These are phyloP conservation scores for Apiotrichum gamsii DNA, from an alignment of 1,284 basidiomycete species.

Conservation along the genomic window DNA sequence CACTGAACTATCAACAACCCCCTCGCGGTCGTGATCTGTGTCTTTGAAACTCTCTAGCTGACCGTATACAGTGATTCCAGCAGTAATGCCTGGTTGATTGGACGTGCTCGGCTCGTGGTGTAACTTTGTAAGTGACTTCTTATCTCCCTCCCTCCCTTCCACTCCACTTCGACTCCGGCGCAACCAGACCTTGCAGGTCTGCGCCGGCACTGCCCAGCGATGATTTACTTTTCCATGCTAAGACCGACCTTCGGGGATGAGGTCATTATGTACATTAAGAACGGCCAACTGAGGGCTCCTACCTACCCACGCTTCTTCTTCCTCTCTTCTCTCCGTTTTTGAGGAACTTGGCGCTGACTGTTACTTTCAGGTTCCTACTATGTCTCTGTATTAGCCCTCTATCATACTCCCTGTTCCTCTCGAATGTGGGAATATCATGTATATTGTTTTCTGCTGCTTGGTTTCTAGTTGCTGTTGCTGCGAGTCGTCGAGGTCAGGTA, in stretches of 20 bases:
- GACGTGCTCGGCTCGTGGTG: neutral
- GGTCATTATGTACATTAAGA: slow-evolving; percentile 41
- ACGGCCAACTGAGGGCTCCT: slow-evolving; percentile 39
- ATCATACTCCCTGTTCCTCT: too few relatives aligned
- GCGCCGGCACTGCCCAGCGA: slow-evolving; percentile 25
- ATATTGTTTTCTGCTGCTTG: too few relatives aligned
- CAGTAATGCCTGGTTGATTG: neutral
- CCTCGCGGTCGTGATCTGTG: too few relatives aligned
- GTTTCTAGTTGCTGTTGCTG: too few relatives aligned
- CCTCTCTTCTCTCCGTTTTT: neutral
- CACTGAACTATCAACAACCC: slow-evolving; percentile 24
- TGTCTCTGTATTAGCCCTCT: too few relatives aligned
- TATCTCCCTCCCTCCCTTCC: neutral
- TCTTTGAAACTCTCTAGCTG: neutral
- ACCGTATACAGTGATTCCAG: neutral
- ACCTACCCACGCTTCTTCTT: neutral
- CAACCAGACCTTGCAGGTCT: too few relatives aligned
- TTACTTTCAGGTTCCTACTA: too few relatives aligned
- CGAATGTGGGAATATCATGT: too few relatives aligned
- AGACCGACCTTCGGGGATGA: slow-evolving; percentile 39
- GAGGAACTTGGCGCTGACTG: neutral
- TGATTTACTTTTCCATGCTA: slow-evolving; percentile 46
- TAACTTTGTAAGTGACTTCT: slow-evolving; percentile 8
- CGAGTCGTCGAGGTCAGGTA: too few relatives aligned
- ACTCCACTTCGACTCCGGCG: neutral